phyloP scores from a whole-genome alignment of 2,329 filamentous ascomycete genomes.

The Thermomyces lanuginosus region DNA sequence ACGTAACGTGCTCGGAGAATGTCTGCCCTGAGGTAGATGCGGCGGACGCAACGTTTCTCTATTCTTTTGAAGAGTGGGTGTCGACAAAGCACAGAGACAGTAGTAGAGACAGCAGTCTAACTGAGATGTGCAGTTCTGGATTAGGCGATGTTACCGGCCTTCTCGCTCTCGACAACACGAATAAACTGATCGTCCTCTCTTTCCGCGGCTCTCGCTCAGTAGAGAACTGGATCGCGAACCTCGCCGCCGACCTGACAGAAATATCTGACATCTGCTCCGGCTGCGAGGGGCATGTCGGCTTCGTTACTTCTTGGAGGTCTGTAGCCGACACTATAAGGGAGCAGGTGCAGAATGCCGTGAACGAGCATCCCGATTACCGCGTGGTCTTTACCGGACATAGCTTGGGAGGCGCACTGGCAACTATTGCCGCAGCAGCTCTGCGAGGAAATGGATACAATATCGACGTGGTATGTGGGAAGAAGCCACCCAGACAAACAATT shows the following conservation, averaged over 20 bases:
- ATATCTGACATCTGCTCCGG: conserved; percentile 23
- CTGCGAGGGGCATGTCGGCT: conserved; percentile 29
- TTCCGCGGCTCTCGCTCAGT: conserved; percentile 20
- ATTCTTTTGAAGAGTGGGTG: conserved; percentile 35
- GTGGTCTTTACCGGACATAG: conserved; percentile 33
- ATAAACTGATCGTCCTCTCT: conserved; percentile 19
- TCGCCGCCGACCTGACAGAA: conserved; percentile 12
- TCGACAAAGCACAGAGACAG: too few species aligned
- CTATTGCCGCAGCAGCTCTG: conserved; percentile 28
- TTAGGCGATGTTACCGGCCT: conserved; percentile 30
- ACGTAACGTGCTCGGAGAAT: conserved; percentile 26
- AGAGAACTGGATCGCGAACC: conserved; percentile 15
- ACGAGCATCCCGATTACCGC: conserved; percentile 21
- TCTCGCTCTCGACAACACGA: conserved; percentile 30
- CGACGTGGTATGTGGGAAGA: conserved; percentile 25
- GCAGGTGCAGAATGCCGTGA: conserved; percentile 21
- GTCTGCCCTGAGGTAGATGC: conserved; percentile 35
- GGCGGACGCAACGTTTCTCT: conserved; percentile 29
- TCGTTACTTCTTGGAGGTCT: conserved; percentile 28
- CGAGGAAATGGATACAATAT: conserved; percentile 21
- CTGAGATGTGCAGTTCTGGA: conserved; percentile 1
- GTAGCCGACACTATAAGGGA: conserved; percentile 17
- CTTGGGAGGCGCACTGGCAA: conserved; percentile 33
- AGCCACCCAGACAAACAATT: too few species aligned
- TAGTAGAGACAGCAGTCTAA: not conserved